These are phyloP conservation scores for Adansonia gregorii DNA, from an alignment of 441 rosid species.

Conservation along the genomic window DNA sequence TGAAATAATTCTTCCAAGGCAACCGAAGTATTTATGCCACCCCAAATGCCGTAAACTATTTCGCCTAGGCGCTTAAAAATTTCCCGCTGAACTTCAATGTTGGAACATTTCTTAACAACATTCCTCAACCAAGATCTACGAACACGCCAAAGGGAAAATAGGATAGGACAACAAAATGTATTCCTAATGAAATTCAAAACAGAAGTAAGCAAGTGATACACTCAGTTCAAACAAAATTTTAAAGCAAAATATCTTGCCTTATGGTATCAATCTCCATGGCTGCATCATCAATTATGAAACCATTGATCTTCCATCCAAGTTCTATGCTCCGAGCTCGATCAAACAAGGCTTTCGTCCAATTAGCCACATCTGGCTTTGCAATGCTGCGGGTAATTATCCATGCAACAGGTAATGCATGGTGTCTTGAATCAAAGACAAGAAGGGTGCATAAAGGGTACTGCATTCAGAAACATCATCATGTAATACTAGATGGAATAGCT, in stretches of 20 bases:
- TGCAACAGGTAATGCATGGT: conserved; percentile 89
- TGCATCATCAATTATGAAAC: conserved; percentile 87
- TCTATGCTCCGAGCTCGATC: conserved; percentile 65
- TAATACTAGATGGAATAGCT: conserved; percentile 18
- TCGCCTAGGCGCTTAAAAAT: conserved; percentile 79
- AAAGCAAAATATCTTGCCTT: conserved; percentile 47
- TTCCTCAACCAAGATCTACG: conserved; percentile 96
- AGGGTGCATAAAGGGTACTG: conserved; percentile 93
- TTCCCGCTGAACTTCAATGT: conserved; percentile 71
- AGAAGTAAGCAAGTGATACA: conserved; percentile 25
- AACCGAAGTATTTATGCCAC: conserved; percentile 52
- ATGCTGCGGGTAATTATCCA: conserved; percentile 92
- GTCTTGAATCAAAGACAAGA: conserved; percentile 95
- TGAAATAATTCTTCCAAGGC: conserved; percentile 61
- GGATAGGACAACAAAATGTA: conserved; percentile 71
- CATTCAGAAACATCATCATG: conserved; percentile 34
- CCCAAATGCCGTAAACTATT: conserved; percentile 69
- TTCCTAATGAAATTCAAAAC: conserved; percentile 56
- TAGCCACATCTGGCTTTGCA: conserved; percentile 79
- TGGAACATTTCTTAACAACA: conserved; percentile 70
- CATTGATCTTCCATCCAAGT: conserved; percentile 74
- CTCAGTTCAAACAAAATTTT: conserved; percentile 23
- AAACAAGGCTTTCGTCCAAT: conserved; percentile 86
- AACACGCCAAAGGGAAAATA: conserved; percentile 88
- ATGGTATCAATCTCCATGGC: conserved; percentile 90